Evolutionary conservation across 1,139 yeast species (phyloP), one percentile per base, ranked within the genome.

Genomic region (Zhuliangozyma parablackwelliae): DNA sequence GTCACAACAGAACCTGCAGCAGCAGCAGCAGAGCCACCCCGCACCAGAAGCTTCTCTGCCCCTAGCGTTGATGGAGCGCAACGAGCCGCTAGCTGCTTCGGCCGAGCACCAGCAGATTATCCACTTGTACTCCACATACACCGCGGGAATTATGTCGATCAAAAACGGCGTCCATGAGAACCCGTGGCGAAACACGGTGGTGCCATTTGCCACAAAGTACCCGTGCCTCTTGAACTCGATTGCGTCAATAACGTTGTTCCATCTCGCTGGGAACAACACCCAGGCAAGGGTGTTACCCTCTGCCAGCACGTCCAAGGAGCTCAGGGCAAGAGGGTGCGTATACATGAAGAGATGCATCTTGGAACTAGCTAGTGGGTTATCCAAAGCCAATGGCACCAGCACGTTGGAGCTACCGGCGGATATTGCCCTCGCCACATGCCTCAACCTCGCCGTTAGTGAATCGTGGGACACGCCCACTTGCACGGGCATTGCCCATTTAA

Each of bases 391-490:
- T 4, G 3, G 7, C 11, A 9, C 9, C 9, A 6, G 24, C 10
- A 7, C 24, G 6, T 9, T 23, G 24, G 62, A 71, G 3, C 63
- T 78, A 10, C 81, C 82, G 2, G 77, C 79, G n/a, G 85, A 80
- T 48, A 75, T 80, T 21, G 85, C 86, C 1, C 59, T 81, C 25
- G 79, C 82, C 0, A 76, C 85, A 0, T 80, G 87, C 43, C 54
- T 81, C 38, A 75, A 78, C 21, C 59, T 81, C 40, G 81, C 86
- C 0, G 73, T 78, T 35, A 73, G 82, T 34, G 88, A 82, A 53
- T 69, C 82, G 1, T 82, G 87, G 86, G 83, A 79, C 49, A 71
- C 81, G 13, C 82, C 75, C 45, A 79, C 73, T 5, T 70, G 80
- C 7, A 78, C 82, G 29, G 86, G 86, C 12, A 76, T 80, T 37